These are phyloP conservation scores for Kregervanrija fluxuum DNA, from an alignment of 805 yeast genomes.

Conservation along the genomic window DNA sequence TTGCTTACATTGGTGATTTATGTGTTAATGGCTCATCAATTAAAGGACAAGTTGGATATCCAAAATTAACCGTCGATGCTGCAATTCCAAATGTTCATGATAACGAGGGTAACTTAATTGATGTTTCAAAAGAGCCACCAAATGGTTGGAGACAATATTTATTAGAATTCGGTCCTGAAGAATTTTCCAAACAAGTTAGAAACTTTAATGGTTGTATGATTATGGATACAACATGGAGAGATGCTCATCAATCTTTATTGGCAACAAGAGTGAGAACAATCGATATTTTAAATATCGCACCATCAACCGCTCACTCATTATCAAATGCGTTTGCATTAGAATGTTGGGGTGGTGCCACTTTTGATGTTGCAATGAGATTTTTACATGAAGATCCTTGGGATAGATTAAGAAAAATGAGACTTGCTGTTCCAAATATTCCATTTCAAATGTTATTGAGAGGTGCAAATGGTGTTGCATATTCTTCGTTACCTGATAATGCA, in stretches of 20 bases:
- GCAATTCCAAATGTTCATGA: constrained; percentile 67
- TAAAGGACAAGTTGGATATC: constrained; percentile 91
- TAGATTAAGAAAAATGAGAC: constrained; percentile 80
- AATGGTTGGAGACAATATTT: constrained; percentile 91
- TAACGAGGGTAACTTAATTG: constrained; percentile 53
- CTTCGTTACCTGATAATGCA: constrained; percentile 96
- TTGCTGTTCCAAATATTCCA: constrained; percentile 93
- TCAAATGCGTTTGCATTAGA: constrained; percentile 90
- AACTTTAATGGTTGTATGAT: constrained; percentile 76
- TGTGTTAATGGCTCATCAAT: constrained; percentile 95
- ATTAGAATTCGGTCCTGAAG: constrained; percentile 79
- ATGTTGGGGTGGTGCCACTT: constrained; percentile 99
- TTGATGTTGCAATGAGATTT: constrained; percentile 98
- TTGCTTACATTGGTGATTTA: constrained; percentile 86
- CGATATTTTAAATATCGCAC: constrained; percentile 87
- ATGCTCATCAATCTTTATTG: constrained; percentile 94
- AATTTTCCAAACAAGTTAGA: constrained; percentile 84
- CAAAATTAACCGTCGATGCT: constrained; percentile 73
- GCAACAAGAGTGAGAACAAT: constrained; percentile 97
- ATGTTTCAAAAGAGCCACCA: constrained; percentile 45
- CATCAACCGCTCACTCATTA: constrained; percentile 85
- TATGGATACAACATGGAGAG: constrained; percentile 99
- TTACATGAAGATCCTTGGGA: constrained; percentile 99
- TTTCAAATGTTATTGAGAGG: constrained; percentile 99
- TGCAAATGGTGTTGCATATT: constrained; percentile 98